Percentiles rank a stretch among this genome's conserved stretches.
phyloP scores from a whole-genome alignment of 306 rosid species.

The Vicia villosa region DNA sequence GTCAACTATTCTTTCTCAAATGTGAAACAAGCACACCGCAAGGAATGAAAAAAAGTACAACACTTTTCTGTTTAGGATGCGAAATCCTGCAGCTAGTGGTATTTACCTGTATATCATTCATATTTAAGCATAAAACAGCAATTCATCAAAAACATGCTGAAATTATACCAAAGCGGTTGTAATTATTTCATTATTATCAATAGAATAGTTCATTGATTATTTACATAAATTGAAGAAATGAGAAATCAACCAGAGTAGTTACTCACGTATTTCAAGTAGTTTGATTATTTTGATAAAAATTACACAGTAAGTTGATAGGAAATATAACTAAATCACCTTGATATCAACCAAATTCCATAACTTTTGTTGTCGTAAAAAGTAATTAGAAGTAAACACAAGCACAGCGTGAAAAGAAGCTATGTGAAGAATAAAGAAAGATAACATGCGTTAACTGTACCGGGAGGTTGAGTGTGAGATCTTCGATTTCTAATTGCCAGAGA shows the following conservation, averaged over 20 bases:
- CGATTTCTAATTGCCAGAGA: background rate
- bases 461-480: background rate
- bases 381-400: background rate
- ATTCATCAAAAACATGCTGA: constrained; percentile 34
- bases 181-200: constrained; percentile 27
- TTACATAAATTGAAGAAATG: constrained; percentile 25
- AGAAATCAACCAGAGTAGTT: constrained; percentile 20
- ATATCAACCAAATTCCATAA: too few relatives aligned
- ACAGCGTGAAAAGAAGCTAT: background rate
- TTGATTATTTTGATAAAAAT: background rate
- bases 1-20: constrained; percentile 46
- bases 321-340: background rate
- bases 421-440: background rate
- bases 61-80: constrained; percentile 28
- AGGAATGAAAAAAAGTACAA: constrained; percentile 39
- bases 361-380: too few relatives aligned
- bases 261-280: background rate
- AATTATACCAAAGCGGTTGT: constrained; percentile 34
- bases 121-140: constrained; percentile 42
- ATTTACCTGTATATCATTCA: constrained; percentile 40
- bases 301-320: constrained; percentile 4
- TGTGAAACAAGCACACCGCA: constrained; percentile 40
- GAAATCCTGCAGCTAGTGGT: constrained; percentile 28
- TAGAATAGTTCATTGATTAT: constrained; percentile 19
- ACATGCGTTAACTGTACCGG: background rate